Conservation (phyloP, 2,329 filamentous ascomycete species). For the Dothiorella sarmentorum region DNA sequence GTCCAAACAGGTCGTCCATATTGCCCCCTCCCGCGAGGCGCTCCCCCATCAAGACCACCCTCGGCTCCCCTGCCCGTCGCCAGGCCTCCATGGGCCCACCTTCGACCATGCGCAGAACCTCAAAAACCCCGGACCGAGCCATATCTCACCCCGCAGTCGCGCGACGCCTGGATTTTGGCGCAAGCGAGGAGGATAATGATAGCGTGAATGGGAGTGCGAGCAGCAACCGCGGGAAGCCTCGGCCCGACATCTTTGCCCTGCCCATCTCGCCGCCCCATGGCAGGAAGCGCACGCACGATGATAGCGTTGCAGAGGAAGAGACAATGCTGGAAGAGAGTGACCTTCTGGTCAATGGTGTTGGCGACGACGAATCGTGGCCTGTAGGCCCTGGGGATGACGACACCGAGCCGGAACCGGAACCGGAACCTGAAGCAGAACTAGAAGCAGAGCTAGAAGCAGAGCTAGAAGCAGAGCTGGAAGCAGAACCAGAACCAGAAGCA, state of each 20-base stretch:
- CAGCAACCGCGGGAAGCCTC: slow-evolving; percentile 28
- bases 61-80: slow-evolving; percentile 57
- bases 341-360: slow-evolving; percentile 22
- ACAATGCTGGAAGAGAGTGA: slow-evolving; percentile 28
- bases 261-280: slow-evolving; percentile 30
- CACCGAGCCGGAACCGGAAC: slow-evolving; percentile 26
- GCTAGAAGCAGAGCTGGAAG: slow-evolving; percentile 20
- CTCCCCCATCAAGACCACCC: slow-evolving; percentile 63
- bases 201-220: slow-evolving; percentile 30
- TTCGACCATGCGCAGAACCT: slow-evolving; percentile 46
- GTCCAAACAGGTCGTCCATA: slow-evolving; percentile 36
- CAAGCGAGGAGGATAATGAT: slow-evolving; percentile 26
- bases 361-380: slow-evolving; percentile 30
- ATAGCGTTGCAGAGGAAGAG: slow-evolving; percentile 34
- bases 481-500: slow-evolving; percentile 22
- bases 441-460: slow-evolving; percentile 22
- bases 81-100: slow-evolving; percentile 56
- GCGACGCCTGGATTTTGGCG: slow-evolving; percentile 53
- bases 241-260: slow-evolving; percentile 33
- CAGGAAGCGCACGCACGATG: slow-evolving; percentile 29
- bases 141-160: slow-evolving; percentile 45
- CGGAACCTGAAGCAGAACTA: slow-evolving; percentile 22
- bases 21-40: slow-evolving; percentile 50
- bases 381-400: slow-evolving; percentile 27
- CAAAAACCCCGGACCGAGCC: slow-evolving; percentile 30